Evolutionary conservation across 306 rosid genomes (phyloP).

Genomic region (Fragaria vesca): DNA sequence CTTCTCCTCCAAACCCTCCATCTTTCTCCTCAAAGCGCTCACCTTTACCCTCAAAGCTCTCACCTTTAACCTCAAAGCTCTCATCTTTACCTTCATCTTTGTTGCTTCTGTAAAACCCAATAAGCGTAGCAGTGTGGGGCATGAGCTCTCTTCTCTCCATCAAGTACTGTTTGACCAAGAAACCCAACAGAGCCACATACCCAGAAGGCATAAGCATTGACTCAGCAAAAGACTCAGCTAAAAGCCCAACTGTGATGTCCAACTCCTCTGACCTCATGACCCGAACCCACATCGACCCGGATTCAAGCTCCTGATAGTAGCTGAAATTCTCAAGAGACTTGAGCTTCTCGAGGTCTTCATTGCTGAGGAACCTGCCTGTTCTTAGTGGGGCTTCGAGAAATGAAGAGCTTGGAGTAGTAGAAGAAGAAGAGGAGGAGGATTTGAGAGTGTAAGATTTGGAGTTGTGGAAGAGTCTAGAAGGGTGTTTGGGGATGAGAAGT

Average conservation of each 20-base stretch:
- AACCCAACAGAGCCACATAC: slow-evolving; percentile 52
- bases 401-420: slow-evolving; percentile 22
- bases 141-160: slow-evolving; percentile 50
- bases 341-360: slow-evolving; percentile 58
- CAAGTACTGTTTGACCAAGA: slow-evolving; percentile 73
- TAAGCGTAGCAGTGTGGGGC: slow-evolving; percentile 78
- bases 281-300: slow-evolving; percentile 72
- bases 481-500: slow-evolving; percentile 26
- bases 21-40: background rate
- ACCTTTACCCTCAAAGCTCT: background rate
- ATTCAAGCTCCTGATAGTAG: slow-evolving; percentile 51
- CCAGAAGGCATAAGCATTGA: slow-evolving; percentile 64
- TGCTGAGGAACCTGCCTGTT: slow-evolving; percentile 61
- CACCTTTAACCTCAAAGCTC: background rate
- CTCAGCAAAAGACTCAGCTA: slow-evolving; percentile 79
- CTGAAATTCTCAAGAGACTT: slow-evolving; percentile 47
- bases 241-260: slow-evolving; percentile 52
- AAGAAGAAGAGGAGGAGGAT: slow-evolving; percentile 28
- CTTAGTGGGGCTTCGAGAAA: slow-evolving; percentile 45
- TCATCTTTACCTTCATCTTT: background rate
- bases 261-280: slow-evolving; percentile 66
- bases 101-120: slow-evolving; percentile 59
- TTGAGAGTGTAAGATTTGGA: slow-evolving; percentile 37
- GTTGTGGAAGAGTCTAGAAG: slow-evolving; percentile 24
- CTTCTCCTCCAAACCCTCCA: slow-evolving; percentile 28